Base-by-base conservation (phyloP, 2,329 filamentous ascomycete species). In the Stagonosporopsis vannaccii region DNA sequence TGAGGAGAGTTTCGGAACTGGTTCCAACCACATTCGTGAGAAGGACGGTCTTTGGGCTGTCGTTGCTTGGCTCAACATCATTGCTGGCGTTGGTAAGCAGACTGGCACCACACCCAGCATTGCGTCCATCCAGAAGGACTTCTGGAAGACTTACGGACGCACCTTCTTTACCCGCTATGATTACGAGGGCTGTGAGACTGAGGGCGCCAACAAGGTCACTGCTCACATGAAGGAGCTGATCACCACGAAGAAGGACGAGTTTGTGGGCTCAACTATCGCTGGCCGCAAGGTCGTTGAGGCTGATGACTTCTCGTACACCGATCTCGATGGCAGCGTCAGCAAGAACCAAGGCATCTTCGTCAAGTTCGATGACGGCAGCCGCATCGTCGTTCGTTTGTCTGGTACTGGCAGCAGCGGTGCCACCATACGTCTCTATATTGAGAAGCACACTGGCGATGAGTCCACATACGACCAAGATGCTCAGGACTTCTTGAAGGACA, bases 131-230 rank as follows among this genome's bases (percentile, higher is more conserved):
- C 95, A 99, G 81, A 87, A 92, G 71, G 92, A 97, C 75, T 98
- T 99, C 86, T 99, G 95, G 95, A 85, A 86, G 71, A 91, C 87
- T 54, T 99, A 99, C 77, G 95, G 95, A 71, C 92, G 95, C 57
- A 97, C 93, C 28, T 99, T 98, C 84, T 99, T 99, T 85, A 99
- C 95, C 39, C 91, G 95, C 62, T 98, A 98, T 80, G 95, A 99
- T 80, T 99, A 97, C 80, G 95, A 99, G 81, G 87, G 96, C 67
- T 92, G 96, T 64, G 92, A 97, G 81, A 90, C 88, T 42, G 92
- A 94, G 8, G 93, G 91, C 36, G 95, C 95, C 61, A 90, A 90
- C 81, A 94, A 96, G 81, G 88, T 99, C 56, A 90, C 97, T 41
- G 88, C 86, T 53, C 88, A 91, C 71, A 84, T 99, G 72, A 85